Evolutionary conservation across 176 grass and related monocot species (phyloP), one percentile per base, ranked within the genome.

Genomic region (Melocanna baccifera): DNA sequence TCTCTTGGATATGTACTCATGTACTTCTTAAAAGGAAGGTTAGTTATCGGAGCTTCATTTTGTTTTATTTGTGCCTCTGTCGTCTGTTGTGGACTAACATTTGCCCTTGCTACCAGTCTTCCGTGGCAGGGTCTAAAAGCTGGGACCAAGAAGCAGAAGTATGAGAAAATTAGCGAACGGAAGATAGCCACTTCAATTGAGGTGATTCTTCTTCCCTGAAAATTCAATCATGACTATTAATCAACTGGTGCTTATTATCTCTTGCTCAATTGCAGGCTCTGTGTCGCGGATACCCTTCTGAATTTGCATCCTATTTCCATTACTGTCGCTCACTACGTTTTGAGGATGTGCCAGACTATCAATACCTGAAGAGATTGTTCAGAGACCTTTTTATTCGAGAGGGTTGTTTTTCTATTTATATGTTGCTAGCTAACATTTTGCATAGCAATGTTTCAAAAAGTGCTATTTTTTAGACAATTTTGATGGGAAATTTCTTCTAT

Each of bases 21-120:
- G 94, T 97, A 97, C 58, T 94, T 97, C 63, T 89, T 97, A 74
- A 94, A 67, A 91, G 94, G 94, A 97, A 97, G 94, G 94, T 97
- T 77, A 11, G 90, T 87, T 84, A n/a, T 42, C 30, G 46, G 46
- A 28, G 26, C 26, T 76, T 84, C 69, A 40, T n/a, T n/a, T 63
- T 11, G 51, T 79, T 65, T 26, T 65, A 36, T 47, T 19, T 73
- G 45, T 75, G 3, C 39, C n/a, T 67, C 26, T 46, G 47, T 71
- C 9, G 22, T 67, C 34, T 80, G 42, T 65, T 78, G 36, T 67
- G 52, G 12, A 43, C 70, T 81, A 78, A 77, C 26, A 75, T 47
- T 57, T 26, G 34, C 25, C 45, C 56, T 43, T 85, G 42, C 89
- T 61, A 61, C 64, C 83, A 94, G 94, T 29, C 90, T 97, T 69